A percentile compares a stretch with the other conserved stretches of the same genome.
Evolutionary conservation across 305 asterid genomes (phyloP).

Genomic region (Caryopteris hybrid): DNA sequence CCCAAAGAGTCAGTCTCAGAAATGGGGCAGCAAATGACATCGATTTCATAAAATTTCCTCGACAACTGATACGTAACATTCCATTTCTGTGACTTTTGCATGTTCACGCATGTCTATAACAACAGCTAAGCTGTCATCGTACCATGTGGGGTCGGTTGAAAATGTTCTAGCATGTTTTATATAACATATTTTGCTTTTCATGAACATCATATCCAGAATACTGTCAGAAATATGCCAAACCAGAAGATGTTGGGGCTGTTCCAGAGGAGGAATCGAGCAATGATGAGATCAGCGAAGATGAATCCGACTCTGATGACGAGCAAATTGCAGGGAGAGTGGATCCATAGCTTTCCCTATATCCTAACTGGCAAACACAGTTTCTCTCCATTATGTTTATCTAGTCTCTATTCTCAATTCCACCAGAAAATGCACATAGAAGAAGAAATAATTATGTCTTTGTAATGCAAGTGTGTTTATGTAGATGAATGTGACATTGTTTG

Average conservation of each 20-base stretch:
- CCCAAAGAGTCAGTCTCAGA: too few relatives aligned
- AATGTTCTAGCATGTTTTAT: neutral
- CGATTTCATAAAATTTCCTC: too few relatives aligned
- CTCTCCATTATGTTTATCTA: conserved; percentile 18
- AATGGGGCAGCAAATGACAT: too few relatives aligned
- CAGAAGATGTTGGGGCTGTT: conserved; percentile 70
- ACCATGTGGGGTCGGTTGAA: neutral
- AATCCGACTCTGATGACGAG: conserved; percentile 65
- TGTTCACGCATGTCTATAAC: neutral
- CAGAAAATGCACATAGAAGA: conserved; percentile 14
- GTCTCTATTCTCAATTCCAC: conserved; percentile 19
- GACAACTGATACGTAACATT: too few relatives aligned
- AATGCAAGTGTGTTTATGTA: neutral
- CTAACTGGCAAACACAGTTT: neutral
- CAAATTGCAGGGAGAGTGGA: conserved; percentile 66
- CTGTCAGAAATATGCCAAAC: conserved; percentile 82
- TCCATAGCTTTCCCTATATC: conserved; percentile 37
- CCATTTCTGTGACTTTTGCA: neutral
- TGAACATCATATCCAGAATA: conserved; percentile 47
- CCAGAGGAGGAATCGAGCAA: conserved; percentile 68
- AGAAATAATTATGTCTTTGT: neutral
- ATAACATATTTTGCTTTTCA: neutral
- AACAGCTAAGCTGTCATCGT: neutral
- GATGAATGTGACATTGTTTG: neutral
- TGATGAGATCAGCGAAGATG: conserved; percentile 74